A percentile compares a stretch with the other conserved stretches of the same genome.
Evolutionary conservation across 805 yeast genomes (phyloP).

Genomic region (Cyberlindnera euphorbiae): DNA sequence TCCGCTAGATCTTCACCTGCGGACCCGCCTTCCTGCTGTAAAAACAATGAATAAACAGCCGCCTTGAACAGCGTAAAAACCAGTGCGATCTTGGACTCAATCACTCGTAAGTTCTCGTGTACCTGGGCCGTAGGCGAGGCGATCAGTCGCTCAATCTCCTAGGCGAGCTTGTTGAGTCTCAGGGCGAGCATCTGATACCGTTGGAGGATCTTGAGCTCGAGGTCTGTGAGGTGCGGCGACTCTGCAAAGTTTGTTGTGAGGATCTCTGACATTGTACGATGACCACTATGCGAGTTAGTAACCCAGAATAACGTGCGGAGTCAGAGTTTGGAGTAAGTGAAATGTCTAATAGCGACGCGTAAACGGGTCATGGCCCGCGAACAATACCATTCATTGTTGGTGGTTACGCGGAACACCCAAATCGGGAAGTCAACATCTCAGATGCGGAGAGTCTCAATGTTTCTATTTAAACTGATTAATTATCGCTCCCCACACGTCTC

Average conservation of each 20-base stretch:
- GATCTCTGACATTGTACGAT: constrained; percentile 12
- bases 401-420: no score
- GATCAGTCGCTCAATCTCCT: constrained; percentile 20
- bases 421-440: no score
- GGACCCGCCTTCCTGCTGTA: constrained; percentile 39
- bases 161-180: constrained; percentile 27
- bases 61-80: constrained; percentile 65
- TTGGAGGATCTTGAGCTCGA: constrained; percentile 33
- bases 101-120: constrained; percentile 47
- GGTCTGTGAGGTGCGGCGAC: constrained; percentile 27
- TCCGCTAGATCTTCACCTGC: constrained; percentile 9
- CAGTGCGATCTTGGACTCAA: constrained; percentile 59
- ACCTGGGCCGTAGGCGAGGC: constrained; percentile 29
- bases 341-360: no score
- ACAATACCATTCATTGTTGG: no score
- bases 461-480: no score
- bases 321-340: no score
- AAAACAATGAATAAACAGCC: constrained; percentile 60
- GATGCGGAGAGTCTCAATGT: no score
- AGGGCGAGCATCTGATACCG: constrained; percentile 36
- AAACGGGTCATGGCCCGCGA: no score
- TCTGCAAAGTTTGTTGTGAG: constrained; percentile 20
- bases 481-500: no score
- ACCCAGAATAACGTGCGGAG: no score
- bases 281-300: neutral